These are phyloP conservation scores for Claviceps spartinae DNA, from an alignment of 2,329 filamentous ascomycete species.

Conservation along the genomic window DNA sequence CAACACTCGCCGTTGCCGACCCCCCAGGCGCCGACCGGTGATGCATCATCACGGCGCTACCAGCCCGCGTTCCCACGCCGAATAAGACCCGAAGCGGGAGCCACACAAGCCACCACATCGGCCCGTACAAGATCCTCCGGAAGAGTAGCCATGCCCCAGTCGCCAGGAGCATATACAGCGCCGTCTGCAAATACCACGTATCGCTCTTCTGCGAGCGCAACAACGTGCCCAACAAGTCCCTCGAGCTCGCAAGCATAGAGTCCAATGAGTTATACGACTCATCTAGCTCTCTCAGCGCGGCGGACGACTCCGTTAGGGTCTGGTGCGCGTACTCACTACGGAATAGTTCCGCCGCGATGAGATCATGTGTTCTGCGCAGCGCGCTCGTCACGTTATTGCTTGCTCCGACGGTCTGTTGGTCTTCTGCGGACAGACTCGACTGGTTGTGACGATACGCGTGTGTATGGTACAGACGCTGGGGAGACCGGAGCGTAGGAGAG, in stretches of 20 bases:
- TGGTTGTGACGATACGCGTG: conserved; percentile 12
- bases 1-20: conserved; percentile 13
- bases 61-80: conserved; percentile 40
- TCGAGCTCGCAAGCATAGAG: conserved; percentile 59
- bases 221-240: conserved; percentile 63
- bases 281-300: conserved; percentile 65
- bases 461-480: conserved; percentile 17
- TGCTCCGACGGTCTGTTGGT: conserved; percentile 60
- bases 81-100: conserved; percentile 60
- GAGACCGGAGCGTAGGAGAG: conserved; percentile 10
- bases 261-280: conserved; percentile 74
- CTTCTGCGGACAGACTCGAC: conserved; percentile 42
- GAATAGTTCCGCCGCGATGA: conserved; percentile 73
- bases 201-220: conserved; percentile 86
- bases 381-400: conserved; percentile 75
- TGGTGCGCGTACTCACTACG: conserved; percentile 83
- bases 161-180: conserved; percentile 65
- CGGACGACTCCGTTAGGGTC: conserved; percentile 72
- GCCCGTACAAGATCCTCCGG: conserved; percentile 73
- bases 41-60: conserved; percentile 34
- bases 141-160: conserved; percentile 82
- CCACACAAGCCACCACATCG: conserved; percentile 79
- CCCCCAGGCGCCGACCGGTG: conserved; percentile 12
- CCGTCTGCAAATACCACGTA: conserved; percentile 91
- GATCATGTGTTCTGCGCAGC: conserved; percentile 69